phyloP scores from a whole-genome alignment of 2,329 filamentous ascomycete genomes.

The Ophiostoma piceae region DNA sequence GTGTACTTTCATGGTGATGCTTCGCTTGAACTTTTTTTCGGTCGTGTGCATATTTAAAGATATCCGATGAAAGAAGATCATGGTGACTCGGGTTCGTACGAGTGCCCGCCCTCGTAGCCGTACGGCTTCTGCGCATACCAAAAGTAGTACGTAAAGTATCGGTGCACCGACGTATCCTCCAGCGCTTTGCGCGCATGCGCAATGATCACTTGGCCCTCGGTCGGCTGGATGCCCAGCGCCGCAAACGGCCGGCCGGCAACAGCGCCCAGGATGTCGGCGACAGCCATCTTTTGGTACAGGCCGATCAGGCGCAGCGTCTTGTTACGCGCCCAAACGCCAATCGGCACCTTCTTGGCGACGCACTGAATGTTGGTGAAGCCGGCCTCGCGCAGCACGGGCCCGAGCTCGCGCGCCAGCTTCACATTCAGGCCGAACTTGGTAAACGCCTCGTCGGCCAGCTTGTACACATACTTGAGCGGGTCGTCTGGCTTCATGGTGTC shows the following conservation, averaged over 20 bases:
- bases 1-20: neutral
- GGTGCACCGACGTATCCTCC: slow-evolving; percentile 35
- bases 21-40: neutral
- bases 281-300: slow-evolving; percentile 38
- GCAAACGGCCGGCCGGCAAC: slow-evolving; percentile 41
- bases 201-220: slow-evolving; percentile 33
- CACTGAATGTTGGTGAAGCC: slow-evolving; percentile 42
- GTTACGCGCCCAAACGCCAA: slow-evolving; percentile 43
- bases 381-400: slow-evolving; percentile 35
- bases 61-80: neutral
- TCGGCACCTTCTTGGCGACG: slow-evolving; percentile 41
- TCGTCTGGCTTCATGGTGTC: slow-evolving; percentile 40
- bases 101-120: neutral
- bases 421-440: slow-evolving; percentile 37
- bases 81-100: neutral
- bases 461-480: slow-evolving; percentile 34
- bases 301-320: slow-evolving; percentile 39
- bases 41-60: too few species aligned
- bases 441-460: slow-evolving; percentile 31
- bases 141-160: slow-evolving; percentile 40
- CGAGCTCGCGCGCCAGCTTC: slow-evolving; percentile 35
- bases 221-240: slow-evolving; percentile 34
- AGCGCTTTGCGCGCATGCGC: slow-evolving; percentile 35
- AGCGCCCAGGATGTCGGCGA: slow-evolving; percentile 37
- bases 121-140: slow-evolving; percentile 39